Evolutionary conservation across 169 alveolate species (phyloP).

Genomic region (Perkinsus olseni): DNA sequence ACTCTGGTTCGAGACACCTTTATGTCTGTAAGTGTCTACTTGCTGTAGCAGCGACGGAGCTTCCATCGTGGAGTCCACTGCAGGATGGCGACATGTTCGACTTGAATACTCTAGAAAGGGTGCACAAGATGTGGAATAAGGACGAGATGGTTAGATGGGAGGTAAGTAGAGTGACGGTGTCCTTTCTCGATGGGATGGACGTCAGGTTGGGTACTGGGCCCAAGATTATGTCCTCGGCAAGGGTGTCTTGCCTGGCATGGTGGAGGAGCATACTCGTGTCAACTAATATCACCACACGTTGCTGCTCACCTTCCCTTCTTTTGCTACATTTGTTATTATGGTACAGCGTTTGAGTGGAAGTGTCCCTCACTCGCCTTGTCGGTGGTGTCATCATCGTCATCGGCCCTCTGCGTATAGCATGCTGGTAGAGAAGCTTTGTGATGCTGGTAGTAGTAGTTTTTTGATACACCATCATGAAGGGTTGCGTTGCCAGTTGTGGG

Average conservation of each 20-base stretch:
- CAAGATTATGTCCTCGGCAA: neutral
- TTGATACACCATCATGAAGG: neutral
- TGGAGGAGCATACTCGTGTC: neutral
- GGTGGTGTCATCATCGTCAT: neutral
- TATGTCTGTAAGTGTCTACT: neutral
- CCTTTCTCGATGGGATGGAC: neutral
- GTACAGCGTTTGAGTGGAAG: neutral
- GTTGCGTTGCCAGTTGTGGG: neutral
- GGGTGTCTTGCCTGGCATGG: neutral
- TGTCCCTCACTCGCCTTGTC: neutral
- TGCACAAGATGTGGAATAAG: conserved; percentile 63
- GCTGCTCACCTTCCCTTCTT: neutral
- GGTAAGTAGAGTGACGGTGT: conserved; percentile 26
- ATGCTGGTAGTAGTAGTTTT: neutral
- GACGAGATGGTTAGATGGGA: conserved; percentile 69
- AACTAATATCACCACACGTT: neutral
- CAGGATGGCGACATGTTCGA: conserved; percentile 75
- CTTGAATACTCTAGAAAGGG: conserved; percentile 58
- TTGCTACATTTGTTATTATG: neutral
- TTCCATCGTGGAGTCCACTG: neutral
- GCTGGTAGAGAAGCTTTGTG: neutral
- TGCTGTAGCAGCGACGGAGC: neutral
- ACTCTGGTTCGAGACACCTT: conserved; percentile 54
- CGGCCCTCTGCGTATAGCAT: neutral
- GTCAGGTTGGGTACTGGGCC: neutral